phyloP scores from a whole-genome alignment of 176 grass and related monocot genomes.

The Raddia guianensis region DNA sequence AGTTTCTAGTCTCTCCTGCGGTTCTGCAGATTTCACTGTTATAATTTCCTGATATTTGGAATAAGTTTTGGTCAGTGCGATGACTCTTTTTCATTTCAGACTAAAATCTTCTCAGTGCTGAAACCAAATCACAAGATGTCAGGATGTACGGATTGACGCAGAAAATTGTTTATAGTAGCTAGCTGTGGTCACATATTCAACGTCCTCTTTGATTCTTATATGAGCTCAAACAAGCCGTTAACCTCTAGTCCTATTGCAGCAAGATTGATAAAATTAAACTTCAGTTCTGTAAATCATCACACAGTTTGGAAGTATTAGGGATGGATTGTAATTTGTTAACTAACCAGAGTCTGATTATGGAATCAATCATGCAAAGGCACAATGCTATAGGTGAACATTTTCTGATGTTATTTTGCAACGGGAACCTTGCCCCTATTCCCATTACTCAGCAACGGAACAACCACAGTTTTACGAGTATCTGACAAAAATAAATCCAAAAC shows the following conservation, averaged over 20 bases:
- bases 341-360: not conserved
- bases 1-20: not conserved
- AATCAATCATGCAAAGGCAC: not conserved
- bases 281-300: not conserved
- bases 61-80: not conserved
- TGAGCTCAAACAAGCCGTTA: not conserved
- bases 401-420: not conserved
- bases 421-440: no score
- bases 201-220: not conserved
- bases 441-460: no score
- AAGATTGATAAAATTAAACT: not conserved
- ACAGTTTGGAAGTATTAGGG: not conserved
- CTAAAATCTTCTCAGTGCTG: not conserved
- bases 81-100: conserved; percentile 1
- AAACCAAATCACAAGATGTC: not conserved
- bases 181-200: not conserved
- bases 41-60: not conserved
- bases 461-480: no score
- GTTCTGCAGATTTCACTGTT: not conserved
- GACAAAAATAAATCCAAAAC: no score
- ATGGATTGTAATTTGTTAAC: not conserved
- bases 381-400: not conserved
- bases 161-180: not conserved
- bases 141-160: not conserved
- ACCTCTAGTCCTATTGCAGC: not conserved